These are phyloP conservation scores for Volvariella volvacea DNA, from an alignment of 1,284 basidiomycete genomes.

Conservation along the genomic window DNA sequence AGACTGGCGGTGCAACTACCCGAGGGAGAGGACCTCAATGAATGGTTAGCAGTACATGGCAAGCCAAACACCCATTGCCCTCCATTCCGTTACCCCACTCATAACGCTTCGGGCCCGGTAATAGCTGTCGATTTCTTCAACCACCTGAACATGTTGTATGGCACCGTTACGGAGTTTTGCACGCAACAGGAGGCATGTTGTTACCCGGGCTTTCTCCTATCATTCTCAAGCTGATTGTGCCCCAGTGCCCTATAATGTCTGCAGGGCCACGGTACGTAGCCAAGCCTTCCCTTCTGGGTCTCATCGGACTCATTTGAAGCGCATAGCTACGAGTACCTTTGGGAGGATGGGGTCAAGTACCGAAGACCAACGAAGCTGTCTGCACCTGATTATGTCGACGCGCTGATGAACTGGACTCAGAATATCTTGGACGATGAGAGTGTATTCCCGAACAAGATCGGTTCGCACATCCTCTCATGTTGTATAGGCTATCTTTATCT, in stretches of 20 bases:
- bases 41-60: slow-evolving; percentile 98
- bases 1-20: slow-evolving; percentile 86
- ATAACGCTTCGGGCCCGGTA: slow-evolving; percentile 2
- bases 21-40: slow-evolving; percentile 91
- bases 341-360: slow-evolving; percentile 93
- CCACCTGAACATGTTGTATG: slow-evolving; percentile 94
- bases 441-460: slow-evolving; percentile 94
- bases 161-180: slow-evolving; percentile 94
- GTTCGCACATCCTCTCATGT: slow-evolving; percentile 30
- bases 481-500: neutral
- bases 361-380: slow-evolving; percentile 91
- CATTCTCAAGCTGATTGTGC: neutral
- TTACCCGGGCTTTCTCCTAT: slow-evolving; percentile 5
- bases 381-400: slow-evolving; percentile 96
- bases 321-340: slow-evolving; percentile 90
- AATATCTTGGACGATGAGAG: slow-evolving; percentile 87
- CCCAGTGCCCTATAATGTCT: slow-evolving; percentile 96
- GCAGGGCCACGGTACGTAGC: slow-evolving; percentile 83
- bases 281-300: neutral
- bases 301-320: slow-evolving; percentile 1
- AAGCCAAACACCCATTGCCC: slow-evolving; percentile 19
- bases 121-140: slow-evolving; percentile 96
- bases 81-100: neutral
- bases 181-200: slow-evolving; percentile 79
- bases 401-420: slow-evolving; percentile 99